Base-by-base conservation (phyloP, 306 rosid genomes). In the cucumber (Cucumis sativus) region DNA sequence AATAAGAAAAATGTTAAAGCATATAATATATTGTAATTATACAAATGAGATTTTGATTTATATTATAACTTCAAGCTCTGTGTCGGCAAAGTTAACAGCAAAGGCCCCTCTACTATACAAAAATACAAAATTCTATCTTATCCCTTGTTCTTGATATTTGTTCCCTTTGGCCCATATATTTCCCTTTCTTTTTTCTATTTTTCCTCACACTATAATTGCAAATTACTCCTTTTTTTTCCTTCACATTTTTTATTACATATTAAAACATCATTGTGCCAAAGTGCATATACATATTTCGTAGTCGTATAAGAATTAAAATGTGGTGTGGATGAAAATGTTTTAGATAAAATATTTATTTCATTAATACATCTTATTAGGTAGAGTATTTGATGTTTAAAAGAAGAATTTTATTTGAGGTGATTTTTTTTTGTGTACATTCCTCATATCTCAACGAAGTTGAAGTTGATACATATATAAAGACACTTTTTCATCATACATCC, bases 71-170 rank as follows among this genome's bases (percentile, higher is more conserved):
- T 39, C 49, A 78, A 87, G 78, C 71, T 79, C 7, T 85, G 87
- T 85, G 87, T 87, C 84, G 87, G 87, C 40, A 74, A 80, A 85
- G 81, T 78, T 75, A 74, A 74, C 59, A 78, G 57, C 84, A 85
- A 49, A 74, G 81, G 58, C 73, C 82, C 77, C 77, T 68, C 74
- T 28, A 72, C 45, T 28, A 8, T 72, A 15, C 77, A 51, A 72
- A 72, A 72, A 8, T 47, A 70, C 59, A 25, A 45, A 45, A 12
- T 70, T 13, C 59, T 49, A 72, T 28, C 60, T 72, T 72, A 51
- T 72, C 60, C 41, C 40, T 13, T 47, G 8, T 72, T 72, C 77
- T 72, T 72, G 9, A 52, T 28, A 5, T 72, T 16, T 51, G 45
- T 51, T 12, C 43, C 76, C 76, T 49, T 72, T 72, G 23, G 15